phyloP scores from a whole-genome alignment of 2,329 filamentous ascomycete species.

The Fusarium falciforme region DNA sequence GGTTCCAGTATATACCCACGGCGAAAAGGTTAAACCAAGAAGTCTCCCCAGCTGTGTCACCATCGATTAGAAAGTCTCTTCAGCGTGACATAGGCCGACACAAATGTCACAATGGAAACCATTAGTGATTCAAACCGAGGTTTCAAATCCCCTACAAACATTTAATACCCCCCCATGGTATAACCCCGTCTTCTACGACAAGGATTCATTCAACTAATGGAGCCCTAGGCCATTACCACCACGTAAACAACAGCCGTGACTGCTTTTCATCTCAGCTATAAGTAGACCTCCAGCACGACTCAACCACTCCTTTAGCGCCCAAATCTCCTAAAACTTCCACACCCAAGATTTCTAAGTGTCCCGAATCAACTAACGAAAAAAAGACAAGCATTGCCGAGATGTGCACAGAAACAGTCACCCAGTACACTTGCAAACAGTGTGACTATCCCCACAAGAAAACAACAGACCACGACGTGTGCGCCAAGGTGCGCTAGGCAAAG shows the following conservation, averaged over 20 bases:
- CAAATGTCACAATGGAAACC: neutral
- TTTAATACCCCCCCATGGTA: neutral
- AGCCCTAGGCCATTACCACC: neutral
- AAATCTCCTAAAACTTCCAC: neutral
- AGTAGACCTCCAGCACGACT: neutral
- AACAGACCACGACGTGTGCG: neutral
- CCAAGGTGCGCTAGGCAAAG: neutral
- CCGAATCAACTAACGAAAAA: neutral
- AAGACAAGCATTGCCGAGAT: neutral
- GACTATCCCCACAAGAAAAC: neutral
- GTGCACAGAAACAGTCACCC: neutral
- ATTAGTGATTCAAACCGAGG: neutral
- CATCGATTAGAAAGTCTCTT: rapidly evolving
- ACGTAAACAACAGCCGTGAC: neutral
- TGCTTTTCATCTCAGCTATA: neutral
- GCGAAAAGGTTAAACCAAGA: neutral
- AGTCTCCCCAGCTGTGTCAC: neutral
- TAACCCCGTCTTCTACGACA: neutral
- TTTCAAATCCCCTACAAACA: neutral
- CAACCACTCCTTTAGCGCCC: neutral
- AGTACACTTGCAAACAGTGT: neutral
- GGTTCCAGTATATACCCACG: neutral
- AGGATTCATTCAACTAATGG: neutral
- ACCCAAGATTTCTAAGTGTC: neutral
- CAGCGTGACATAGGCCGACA: neutral